Conservation (phyloP, 1,139 yeast species). For the Protomyces arabidopsidicola region DNA sequence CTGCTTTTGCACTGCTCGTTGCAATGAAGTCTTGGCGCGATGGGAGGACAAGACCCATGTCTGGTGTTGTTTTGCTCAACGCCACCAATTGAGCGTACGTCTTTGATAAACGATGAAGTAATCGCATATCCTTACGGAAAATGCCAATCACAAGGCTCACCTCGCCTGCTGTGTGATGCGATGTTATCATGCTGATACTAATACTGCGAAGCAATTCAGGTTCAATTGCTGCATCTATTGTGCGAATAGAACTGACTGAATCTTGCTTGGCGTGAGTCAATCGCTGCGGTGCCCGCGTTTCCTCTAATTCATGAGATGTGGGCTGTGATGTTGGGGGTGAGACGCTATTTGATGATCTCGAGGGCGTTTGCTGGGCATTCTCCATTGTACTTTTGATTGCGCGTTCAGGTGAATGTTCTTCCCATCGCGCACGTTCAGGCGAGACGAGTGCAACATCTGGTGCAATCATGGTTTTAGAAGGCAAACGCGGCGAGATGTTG, state of each 20-base stretch:
- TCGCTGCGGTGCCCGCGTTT: background rate
- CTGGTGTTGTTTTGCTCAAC: background rate
- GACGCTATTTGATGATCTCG: background rate
- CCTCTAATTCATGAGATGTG: background rate
- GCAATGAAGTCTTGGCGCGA: constrained; percentile 1
- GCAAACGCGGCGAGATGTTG: background rate
- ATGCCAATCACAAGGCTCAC: background rate
- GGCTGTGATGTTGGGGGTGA: background rate
- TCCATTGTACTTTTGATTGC: background rate
- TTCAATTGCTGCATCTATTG: background rate
- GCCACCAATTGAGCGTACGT: constrained; percentile 1
- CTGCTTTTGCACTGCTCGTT: background rate
- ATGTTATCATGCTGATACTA: background rate
- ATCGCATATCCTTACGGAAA: background rate
- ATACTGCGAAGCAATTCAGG: background rate
- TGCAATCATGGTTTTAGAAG: background rate
- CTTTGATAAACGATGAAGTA: background rate
- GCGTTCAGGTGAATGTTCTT: background rate
- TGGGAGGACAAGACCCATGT: background rate
- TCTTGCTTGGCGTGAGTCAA: background rate
- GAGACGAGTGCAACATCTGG: background rate
- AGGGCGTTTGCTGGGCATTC: background rate
- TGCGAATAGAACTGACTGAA: background rate
- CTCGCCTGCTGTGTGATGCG: background rate
- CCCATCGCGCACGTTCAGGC: background rate